phyloP scores from a whole-genome alignment of 202 grass and related monocot species.

The Zoysia matrella region DNA sequence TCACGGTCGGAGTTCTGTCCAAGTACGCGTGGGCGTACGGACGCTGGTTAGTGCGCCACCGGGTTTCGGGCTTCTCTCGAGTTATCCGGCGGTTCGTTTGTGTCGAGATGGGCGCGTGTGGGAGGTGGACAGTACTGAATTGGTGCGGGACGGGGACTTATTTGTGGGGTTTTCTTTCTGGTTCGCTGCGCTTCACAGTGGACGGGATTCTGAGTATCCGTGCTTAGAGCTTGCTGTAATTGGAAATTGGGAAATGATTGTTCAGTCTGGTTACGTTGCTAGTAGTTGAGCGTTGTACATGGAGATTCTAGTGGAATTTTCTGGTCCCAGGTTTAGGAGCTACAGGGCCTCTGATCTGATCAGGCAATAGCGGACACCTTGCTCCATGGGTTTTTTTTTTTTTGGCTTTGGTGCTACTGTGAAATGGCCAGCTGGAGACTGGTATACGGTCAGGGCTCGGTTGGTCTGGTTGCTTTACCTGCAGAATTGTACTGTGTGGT shows the following conservation, averaged over 20 bases:
- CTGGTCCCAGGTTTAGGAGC: not conserved
- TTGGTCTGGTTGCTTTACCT: not conserved
- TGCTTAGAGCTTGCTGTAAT: not conserved
- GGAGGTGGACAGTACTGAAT: not conserved
- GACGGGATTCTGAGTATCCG: too few relatives aligned
- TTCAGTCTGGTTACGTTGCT: not conserved
- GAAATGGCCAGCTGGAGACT: not conserved
- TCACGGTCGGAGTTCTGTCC: not conserved
- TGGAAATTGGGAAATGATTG: not conserved
- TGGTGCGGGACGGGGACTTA: not conserved
- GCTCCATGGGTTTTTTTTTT: not conserved
- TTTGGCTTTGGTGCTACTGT: not conserved
- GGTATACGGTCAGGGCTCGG: slow-evolving; percentile 3
- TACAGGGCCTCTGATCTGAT: not conserved
- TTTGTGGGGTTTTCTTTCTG: not conserved
- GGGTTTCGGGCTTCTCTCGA: not conserved
- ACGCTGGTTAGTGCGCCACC: not conserved
- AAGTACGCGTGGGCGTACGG: not conserved
- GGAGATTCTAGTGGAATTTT: not conserved
- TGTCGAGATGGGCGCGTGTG: not conserved
- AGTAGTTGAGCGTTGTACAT: not conserved
- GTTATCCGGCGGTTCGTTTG: not conserved
- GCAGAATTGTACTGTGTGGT: not conserved
- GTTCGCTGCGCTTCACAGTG: not conserved
- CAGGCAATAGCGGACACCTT: not conserved